These are phyloP conservation scores for Fusarium sp. DNA, from an alignment of 2,329 filamentous ascomycete species.

Conservation along the genomic window DNA sequence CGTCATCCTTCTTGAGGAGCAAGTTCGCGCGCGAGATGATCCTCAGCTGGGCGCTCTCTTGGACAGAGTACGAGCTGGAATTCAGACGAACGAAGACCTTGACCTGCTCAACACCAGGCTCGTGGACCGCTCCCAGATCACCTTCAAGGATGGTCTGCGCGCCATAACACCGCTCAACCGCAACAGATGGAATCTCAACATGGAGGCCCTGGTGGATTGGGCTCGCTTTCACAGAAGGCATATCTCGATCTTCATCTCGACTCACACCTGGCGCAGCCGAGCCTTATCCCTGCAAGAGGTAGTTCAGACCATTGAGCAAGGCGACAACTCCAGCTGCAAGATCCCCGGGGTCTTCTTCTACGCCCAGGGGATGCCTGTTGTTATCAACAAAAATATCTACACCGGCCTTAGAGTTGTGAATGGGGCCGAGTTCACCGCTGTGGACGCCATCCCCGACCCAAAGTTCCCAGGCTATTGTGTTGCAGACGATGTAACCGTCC, in stretches of 20 bases:
- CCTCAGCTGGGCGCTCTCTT: slow-evolving; percentile 30
- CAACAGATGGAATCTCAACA: slow-evolving; percentile 18
- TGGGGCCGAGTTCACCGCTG: slow-evolving; percentile 27
- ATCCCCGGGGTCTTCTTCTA: slow-evolving; percentile 30
- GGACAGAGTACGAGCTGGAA: slow-evolving; percentile 17
- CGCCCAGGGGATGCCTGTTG: slow-evolving; percentile 27
- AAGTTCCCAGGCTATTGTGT: slow-evolving; percentile 25
- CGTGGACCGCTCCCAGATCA: slow-evolving; percentile 24
- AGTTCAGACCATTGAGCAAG: slow-evolving; percentile 24
- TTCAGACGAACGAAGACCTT: slow-evolving; percentile 11
- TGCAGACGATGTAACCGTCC: slow-evolving; percentile 16
- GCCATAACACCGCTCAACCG: slow-evolving; percentile 30
- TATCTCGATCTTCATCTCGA: slow-evolving; percentile 11
- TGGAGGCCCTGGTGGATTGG: slow-evolving; percentile 19
- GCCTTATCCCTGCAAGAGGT: slow-evolving; percentile 8
- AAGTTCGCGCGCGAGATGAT: slow-evolving; percentile 21
- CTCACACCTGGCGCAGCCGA: slow-evolving; percentile 9
- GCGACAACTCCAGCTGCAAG: slow-evolving; percentile 24
- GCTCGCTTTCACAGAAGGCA: slow-evolving; percentile 14
- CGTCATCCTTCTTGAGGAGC: slow-evolving; percentile 23
- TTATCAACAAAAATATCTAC: slow-evolving; percentile 30
- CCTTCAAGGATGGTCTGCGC: slow-evolving; percentile 26
- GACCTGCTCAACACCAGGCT: slow-evolving; percentile 13
- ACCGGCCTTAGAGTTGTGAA: slow-evolving; percentile 30
- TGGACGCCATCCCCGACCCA: slow-evolving; percentile 22